Evolutionary conservation across 208 protist genomes (phyloP).

Genomic region (Acanthamoeba royreba): DNA sequence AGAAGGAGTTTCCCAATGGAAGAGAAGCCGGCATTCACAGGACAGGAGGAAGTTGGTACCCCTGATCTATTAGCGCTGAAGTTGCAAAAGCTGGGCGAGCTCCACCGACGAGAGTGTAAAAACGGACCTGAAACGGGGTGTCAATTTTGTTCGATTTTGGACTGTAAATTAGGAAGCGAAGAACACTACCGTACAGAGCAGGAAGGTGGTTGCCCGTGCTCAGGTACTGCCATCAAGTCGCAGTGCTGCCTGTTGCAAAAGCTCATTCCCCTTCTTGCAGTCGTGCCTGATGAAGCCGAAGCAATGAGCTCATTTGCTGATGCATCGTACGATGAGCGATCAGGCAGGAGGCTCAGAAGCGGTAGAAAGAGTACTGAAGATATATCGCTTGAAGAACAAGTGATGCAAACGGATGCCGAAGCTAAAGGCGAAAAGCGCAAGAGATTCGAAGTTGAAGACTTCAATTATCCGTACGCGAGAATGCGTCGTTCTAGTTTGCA

Average conservation of each 20-base stretch:
- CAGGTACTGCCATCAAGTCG: neutral
- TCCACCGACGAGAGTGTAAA: neutral
- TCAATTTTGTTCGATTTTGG: slow-evolving; percentile 11
- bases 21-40: neutral
- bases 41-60: too few relatives aligned
- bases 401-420: neutral
- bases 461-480: neutral
- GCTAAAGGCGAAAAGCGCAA: neutral
- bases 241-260: too few relatives aligned
- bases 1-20: neutral
- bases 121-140: neutral
- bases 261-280: too few relatives aligned
- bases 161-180: slow-evolving; percentile 16
- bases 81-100: neutral
- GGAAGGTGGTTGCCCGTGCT: neutral
- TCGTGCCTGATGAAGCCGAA: too few relatives aligned
- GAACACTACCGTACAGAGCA: neutral
- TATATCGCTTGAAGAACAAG: neutral
- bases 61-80: neutral
- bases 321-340: neutral
- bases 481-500: too few relatives aligned
- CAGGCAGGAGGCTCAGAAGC: neutral
- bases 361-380: neutral
- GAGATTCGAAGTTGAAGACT: neutral
- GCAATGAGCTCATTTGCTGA: neutral